These are phyloP conservation scores for Elaeis oleifera DNA, from an alignment of 202 grass and related monocot genomes.

Conservation along the genomic window DNA sequence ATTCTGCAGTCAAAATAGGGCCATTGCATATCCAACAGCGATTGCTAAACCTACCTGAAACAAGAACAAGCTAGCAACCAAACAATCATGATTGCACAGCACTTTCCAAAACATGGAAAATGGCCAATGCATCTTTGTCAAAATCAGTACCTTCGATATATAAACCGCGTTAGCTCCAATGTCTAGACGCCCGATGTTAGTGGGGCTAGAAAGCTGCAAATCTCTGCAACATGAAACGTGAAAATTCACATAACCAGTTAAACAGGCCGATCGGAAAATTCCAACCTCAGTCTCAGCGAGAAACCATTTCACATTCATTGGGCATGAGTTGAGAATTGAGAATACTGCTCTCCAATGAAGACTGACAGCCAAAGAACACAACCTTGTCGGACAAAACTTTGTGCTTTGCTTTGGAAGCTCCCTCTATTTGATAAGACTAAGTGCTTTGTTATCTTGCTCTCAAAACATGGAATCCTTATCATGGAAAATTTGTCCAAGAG, in stretches of 20 bases:
- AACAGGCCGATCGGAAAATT: no score
- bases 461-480: no score
- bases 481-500: no score
- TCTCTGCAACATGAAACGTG: slow-evolving; percentile 41
- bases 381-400: no score
- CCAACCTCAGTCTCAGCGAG: no score
- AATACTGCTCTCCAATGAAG: not conserved
- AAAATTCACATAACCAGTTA: no score
- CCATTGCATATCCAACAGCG: slow-evolving; percentile 75
- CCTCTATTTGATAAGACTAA: no score
- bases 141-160: slow-evolving; percentile 64
- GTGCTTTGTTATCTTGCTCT: no score
- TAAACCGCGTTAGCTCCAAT: slow-evolving; percentile 71
- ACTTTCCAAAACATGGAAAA: not conserved
- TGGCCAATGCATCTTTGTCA: no score
- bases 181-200: slow-evolving; percentile 86
- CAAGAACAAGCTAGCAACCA: slow-evolving; percentile 11
- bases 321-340: not conserved
- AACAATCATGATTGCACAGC: not conserved
- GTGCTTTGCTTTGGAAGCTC: no score
- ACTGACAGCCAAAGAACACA: not conserved
- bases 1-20: slow-evolving; percentile 2
- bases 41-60: slow-evolving; percentile 72
- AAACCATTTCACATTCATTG: no score
- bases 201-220: slow-evolving; percentile 90